phyloP scores from a whole-genome alignment of 495 filamentous ascomycete genomes.

The Neurospora sp. region DNA sequence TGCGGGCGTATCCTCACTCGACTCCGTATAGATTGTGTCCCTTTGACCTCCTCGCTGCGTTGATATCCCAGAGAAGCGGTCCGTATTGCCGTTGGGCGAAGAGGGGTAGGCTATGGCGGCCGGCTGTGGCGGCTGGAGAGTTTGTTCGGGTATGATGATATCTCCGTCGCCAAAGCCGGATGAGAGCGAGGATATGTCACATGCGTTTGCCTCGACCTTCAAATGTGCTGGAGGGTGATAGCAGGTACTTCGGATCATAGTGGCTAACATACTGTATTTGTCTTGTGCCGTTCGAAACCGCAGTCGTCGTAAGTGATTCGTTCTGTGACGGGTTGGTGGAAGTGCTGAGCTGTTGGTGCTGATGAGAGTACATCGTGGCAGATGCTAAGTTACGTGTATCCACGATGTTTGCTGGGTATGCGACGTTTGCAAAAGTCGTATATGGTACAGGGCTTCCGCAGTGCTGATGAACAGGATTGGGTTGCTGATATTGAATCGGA shows the following conservation, averaged over 20 bases:
- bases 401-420: neutral
- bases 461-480: neutral
- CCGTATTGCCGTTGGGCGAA: slow-evolving; percentile 7
- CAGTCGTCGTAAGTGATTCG: neutral
- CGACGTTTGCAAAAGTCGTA: neutral
- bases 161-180: slow-evolving; percentile 46
- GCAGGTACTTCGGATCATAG: neutral
- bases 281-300: neutral
- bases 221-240: neutral
- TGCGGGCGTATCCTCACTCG: slow-evolving; percentile 39
- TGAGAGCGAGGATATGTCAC: slow-evolving; percentile 39
- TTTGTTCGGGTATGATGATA: slow-evolving; percentile 25
- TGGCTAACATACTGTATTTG: neutral
- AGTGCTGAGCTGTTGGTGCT: neutral
- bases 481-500: neutral
- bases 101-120: neutral
- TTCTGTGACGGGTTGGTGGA: neutral
- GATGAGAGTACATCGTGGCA: neutral
- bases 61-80: slow-evolving; percentile 32
- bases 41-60: slow-evolving; percentile 8
- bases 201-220: neutral
- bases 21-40: slow-evolving; percentile 37
- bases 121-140: slow-evolving; percentile 7
- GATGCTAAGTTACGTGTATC: neutral
- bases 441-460: neutral